phyloP scores from a whole-genome alignment of 2,329 filamentous ascomycete species.

The Fusarium coffeatum region DNA sequence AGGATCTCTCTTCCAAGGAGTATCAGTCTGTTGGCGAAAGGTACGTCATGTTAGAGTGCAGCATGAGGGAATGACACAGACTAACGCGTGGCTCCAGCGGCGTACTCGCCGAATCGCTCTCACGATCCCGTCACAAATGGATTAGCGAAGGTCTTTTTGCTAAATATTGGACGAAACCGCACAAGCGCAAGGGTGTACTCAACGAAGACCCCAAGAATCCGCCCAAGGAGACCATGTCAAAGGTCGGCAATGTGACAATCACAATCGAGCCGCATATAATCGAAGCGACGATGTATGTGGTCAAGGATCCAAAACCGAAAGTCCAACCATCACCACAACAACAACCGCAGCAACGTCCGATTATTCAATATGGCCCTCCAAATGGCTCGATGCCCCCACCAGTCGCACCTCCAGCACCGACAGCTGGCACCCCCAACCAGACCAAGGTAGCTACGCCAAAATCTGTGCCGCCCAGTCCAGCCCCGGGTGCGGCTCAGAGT shows the following conservation, averaged over 20 bases:
- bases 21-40: constrained; percentile 81
- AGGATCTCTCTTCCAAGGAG: constrained; percentile 70
- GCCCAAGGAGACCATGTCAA: constrained; percentile 76
- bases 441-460: constrained; percentile 35
- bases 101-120: constrained; percentile 78
- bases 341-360: constrained; percentile 58
- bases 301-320: constrained; percentile 71
- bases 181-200: constrained; percentile 73
- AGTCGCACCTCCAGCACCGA: constrained; percentile 50
- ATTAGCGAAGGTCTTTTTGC: constrained; percentile 78
- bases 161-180: constrained; percentile 80
- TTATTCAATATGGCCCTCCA: constrained; percentile 74
- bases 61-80: constrained; percentile 28
- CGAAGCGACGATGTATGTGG: constrained; percentile 78
- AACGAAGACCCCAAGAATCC: constrained; percentile 75
- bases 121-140: constrained; percentile 79
- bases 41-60: constrained; percentile 53
- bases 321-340: constrained; percentile 52
- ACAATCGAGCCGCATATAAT: constrained; percentile 84
- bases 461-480: constrained; percentile 36
- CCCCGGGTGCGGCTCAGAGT: constrained; percentile 32
- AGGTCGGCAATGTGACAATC: constrained; percentile 78
- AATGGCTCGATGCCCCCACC: constrained; percentile 71
- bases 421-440: constrained; percentile 39
- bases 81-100: constrained; percentile 62